A percentile compares a stretch with the other conserved stretches of the same genome.
Evolutionary conservation across 352 stramenopile species (phyloP).

Genomic region (Elongisporangium senticosum): DNA sequence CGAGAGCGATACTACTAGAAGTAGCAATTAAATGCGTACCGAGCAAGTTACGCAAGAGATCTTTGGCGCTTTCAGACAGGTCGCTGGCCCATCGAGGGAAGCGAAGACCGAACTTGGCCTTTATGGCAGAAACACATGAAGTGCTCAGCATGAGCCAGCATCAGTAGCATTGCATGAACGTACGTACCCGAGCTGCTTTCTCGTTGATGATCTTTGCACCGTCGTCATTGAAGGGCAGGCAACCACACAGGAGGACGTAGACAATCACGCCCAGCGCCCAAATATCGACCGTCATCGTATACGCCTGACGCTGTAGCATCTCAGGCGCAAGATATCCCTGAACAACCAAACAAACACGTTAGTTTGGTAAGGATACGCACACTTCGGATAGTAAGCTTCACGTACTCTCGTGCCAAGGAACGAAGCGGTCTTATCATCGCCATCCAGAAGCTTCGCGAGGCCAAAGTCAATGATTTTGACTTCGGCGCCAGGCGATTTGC

Average conservation of each 20-base stretch:
- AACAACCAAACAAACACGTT: not conserved
- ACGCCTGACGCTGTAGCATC: conserved; percentile 96
- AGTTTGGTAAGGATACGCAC: not conserved
- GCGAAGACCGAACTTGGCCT: conserved; percentile 92
- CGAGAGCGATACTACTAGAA: not conserved
- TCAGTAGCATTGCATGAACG: conserved; percentile 6
- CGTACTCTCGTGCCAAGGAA: conserved; percentile 73
- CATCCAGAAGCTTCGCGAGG: conserved; percentile 91
- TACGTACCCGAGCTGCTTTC: conserved; percentile 54
- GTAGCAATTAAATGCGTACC: conserved; percentile 18
- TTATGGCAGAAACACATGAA: conserved; percentile 15
- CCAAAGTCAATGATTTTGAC: conserved; percentile 99
- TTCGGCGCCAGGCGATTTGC: conserved; percentile 63
- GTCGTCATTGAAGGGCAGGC: conserved; percentile 98
- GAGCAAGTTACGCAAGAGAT: conserved; percentile 76
- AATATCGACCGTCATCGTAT: conserved; percentile 96
- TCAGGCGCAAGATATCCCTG: conserved; percentile 97
- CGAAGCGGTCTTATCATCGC: conserved; percentile 74
- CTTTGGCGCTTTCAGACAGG: conserved; percentile 81
- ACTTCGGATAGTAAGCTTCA: not conserved
- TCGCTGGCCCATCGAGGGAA: conserved; percentile 92
- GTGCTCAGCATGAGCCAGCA: not conserved
- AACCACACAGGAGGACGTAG: conserved; percentile 97
- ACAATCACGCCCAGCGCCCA: conserved; percentile 98
- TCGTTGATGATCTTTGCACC: conserved; percentile 79